Evolutionary conservation across 2,329 filamentous ascomycete genomes (phyloP).

Genomic region (Penicillium paneum): DNA sequence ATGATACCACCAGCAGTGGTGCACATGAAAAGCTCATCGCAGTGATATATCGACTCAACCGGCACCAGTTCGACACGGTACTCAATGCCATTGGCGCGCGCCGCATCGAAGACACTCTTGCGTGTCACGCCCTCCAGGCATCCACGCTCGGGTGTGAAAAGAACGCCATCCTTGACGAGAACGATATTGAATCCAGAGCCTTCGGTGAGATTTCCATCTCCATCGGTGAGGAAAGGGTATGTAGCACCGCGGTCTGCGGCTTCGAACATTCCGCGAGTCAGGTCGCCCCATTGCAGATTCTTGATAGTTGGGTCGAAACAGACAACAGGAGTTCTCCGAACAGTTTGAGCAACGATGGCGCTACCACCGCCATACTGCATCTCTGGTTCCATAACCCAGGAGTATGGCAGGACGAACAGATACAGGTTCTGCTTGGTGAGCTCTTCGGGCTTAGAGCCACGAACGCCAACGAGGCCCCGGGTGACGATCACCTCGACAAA

Average conservation of each 20-base stretch:
- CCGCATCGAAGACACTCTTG: constrained; percentile 49
- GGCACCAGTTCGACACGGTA: constrained; percentile 45
- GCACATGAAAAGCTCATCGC: constrained; percentile 53
- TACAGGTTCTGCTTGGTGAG: no score
- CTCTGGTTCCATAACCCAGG: no score
- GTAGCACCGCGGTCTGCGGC: constrained; percentile 46
- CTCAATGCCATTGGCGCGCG: constrained; percentile 32
- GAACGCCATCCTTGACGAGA: constrained; percentile 45
- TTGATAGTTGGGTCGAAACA: constrained; percentile 53
- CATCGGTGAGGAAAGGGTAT: constrained; percentile 53
- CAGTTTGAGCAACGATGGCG: no score
- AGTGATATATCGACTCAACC: constrained; percentile 40
- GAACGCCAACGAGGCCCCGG: no score
- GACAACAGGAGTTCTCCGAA: constrained; percentile 19
- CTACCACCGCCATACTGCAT: no score
- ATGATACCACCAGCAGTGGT: constrained; percentile 55
- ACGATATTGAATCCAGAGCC: constrained; percentile 52
- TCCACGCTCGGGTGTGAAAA: constrained; percentile 50
- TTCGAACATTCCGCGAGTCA: constrained; percentile 48
- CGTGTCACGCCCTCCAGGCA: constrained; percentile 51
- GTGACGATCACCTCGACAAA: no score
- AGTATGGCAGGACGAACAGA: no score
- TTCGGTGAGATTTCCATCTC: constrained; percentile 50
- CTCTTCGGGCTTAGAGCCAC: no score
- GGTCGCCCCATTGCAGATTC: constrained; percentile 53